Evolutionary conservation across 1,284 basidiomycete species (phyloP).

Genomic region (Ustilago crameri): DNA sequence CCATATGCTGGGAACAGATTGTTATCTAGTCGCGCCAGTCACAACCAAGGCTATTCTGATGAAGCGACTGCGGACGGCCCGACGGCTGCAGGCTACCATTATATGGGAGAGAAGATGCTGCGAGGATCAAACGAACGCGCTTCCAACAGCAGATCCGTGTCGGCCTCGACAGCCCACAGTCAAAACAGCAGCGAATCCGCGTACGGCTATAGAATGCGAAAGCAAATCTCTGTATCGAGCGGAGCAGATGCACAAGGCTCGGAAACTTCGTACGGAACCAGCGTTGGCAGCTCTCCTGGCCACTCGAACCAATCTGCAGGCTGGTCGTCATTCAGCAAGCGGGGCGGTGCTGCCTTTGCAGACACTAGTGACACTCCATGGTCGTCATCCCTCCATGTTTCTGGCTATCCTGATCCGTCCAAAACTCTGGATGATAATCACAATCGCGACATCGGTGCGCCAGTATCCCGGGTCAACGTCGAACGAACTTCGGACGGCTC

Average conservation of each 20-base stretch:
- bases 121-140: slow-evolving; percentile 12
- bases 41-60: slow-evolving; percentile 3
- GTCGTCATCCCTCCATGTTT: slow-evolving; percentile 13
- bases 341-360: slow-evolving; percentile 4
- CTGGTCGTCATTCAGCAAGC: slow-evolving; percentile 17
- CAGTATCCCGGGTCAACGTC: slow-evolving; percentile 13
- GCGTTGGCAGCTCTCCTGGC: slow-evolving; percentile 37
- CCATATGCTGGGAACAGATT: background rate
- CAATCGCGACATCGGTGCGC: slow-evolving; percentile 2
- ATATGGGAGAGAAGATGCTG: slow-evolving; percentile 17
- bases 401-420: background rate
- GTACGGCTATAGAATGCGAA: slow-evolving; percentile 31
- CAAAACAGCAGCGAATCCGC: slow-evolving; percentile 31
- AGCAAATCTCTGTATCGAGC: slow-evolving; percentile 28
- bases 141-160: slow-evolving; percentile 34
- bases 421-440: background rate
- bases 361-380: slow-evolving; percentile 17
- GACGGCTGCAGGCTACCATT: background rate
- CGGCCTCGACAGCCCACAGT: slow-evolving; percentile 33
- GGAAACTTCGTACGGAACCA: slow-evolving; percentile 46
- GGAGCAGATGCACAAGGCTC: slow-evolving; percentile 37
- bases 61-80: slow-evolving; percentile 3
- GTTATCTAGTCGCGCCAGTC: background rate
- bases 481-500: slow-evolving; percentile 8
- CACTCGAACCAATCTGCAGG: slow-evolving; percentile 14